Conservation (phyloP, 2,329 filamentous ascomycete species). For the Pyricularia sp. region DNA sequence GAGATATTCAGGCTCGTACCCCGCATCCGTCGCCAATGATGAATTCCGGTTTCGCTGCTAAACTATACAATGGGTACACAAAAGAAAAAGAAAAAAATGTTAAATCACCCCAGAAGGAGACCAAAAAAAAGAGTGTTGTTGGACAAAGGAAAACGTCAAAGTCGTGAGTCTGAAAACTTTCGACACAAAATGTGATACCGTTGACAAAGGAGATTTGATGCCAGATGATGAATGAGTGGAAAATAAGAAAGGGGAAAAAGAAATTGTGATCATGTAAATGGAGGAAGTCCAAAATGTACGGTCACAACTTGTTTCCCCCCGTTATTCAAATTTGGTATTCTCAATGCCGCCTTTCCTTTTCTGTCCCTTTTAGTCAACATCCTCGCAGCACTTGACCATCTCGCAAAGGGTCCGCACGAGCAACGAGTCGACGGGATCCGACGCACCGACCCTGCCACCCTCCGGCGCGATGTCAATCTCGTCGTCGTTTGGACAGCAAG, state of each 20-base stretch:
- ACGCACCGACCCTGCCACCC: constrained; percentile 5
- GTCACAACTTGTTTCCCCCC: not conserved
- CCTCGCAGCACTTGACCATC: constrained; percentile 27
- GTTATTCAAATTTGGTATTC: not conserved
- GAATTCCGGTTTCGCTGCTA: not conserved
- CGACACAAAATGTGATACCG: not conserved
- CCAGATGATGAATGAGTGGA: not conserved
- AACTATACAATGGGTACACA: not conserved
- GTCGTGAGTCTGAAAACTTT: not conserved
- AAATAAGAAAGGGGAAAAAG: not conserved
- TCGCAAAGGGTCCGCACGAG: constrained; percentile 27
- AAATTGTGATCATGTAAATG: not conserved
- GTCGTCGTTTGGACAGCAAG: not conserved
- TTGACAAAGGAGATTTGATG: not conserved
- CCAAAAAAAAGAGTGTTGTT: not conserved
- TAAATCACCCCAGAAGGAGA: not conserved
- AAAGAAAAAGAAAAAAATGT: not conserved
- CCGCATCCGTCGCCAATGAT: not conserved
- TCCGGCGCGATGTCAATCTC: not conserved
- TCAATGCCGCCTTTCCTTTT: not conserved
- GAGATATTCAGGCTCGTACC: too few relatives aligned
- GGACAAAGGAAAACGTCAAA: not conserved
- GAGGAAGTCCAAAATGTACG: not conserved
- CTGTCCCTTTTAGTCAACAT: constrained; percentile 8
- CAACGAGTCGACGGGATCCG: constrained; percentile 19